Evolutionary conservation across 352 stramenopile species (phyloP).

Genomic region (Globisporangium sylvaticum): DNA sequence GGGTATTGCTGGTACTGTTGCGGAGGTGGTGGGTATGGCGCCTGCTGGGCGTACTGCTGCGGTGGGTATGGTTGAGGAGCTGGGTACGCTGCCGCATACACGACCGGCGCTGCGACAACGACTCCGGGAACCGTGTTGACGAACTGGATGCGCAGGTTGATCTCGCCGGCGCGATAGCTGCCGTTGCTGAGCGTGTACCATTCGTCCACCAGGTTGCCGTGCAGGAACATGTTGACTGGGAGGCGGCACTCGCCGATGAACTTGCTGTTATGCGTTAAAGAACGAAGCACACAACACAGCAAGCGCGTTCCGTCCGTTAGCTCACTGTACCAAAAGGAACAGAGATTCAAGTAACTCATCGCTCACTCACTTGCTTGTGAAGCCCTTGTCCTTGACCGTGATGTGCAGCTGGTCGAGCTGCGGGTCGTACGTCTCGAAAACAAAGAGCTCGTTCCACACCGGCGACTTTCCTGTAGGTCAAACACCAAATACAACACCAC

Average conservation of each 20-base stretch:
- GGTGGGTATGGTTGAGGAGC: slow-evolving; percentile 7
- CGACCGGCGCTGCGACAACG: not conserved
- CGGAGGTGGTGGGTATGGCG: slow-evolving; percentile 5
- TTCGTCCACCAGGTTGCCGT: slow-evolving; percentile 63
- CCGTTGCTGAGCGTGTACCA: slow-evolving; percentile 81
- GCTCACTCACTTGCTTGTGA: slow-evolving; percentile 40
- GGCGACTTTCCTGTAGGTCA: slow-evolving; percentile 69
- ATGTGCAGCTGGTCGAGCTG: slow-evolving; percentile 73
- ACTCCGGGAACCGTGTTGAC: slow-evolving; percentile 11
- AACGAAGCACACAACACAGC: not conserved
- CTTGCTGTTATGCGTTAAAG: slow-evolving; percentile 22
- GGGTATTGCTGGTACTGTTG: slow-evolving; percentile 12
- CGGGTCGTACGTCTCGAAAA: slow-evolving; percentile 67
- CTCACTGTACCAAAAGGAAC: not conserved
- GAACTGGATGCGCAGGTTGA: slow-evolving; percentile 80
- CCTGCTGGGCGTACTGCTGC: slow-evolving; percentile 16
- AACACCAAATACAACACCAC: too few species aligned
- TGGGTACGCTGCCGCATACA: not conserved
- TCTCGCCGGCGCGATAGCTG: slow-evolving; percentile 55
- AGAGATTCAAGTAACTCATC: not conserved
- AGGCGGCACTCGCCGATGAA: slow-evolving; percentile 72
- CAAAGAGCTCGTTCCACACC: slow-evolving; percentile 82
- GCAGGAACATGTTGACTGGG: slow-evolving; percentile 71
- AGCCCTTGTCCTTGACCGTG: slow-evolving; percentile 85
- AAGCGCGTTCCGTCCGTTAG: not conserved